A percentile compares a stretch with the other conserved stretches of the same genome.
phyloP scores from a whole-genome alignment of 2,329 filamentous ascomycete genomes.

The Monosporascus sp. region DNA sequence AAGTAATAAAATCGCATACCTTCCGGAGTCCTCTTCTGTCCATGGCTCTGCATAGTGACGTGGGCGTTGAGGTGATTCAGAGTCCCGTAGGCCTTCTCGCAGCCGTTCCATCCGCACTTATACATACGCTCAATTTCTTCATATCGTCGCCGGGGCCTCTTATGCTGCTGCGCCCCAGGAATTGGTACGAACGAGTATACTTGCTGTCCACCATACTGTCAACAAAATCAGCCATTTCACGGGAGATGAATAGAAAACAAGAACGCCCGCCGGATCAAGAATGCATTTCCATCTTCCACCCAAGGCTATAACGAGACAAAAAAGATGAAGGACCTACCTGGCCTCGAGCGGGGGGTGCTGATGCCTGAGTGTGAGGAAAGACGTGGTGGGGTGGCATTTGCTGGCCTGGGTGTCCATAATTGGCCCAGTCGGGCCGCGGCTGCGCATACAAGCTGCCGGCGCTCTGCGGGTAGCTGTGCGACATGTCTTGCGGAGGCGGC shows the following conservation, averaged over 20 bases:
- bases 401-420: conserved; percentile 52
- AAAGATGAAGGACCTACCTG: conserved; percentile 46
- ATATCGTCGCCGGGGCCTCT: conserved; percentile 85
- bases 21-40: conserved; percentile 91
- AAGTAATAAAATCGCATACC: conserved; percentile 53
- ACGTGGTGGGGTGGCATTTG: conserved; percentile 49
- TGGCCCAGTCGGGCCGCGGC: conserved; percentile 69
- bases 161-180: conserved; percentile 93
- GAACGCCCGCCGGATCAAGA: neutral
- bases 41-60: conserved; percentile 98
- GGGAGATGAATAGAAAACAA: conserved; percentile 12
- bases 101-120: conserved; percentile 97
- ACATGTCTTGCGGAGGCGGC: conserved; percentile 78
- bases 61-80: conserved; percentile 97
- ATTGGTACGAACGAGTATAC: conserved; percentile 98
- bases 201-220: conserved; percentile 44
- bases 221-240: conserved; percentile 28
- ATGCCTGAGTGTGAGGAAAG: conserved; percentile 51
- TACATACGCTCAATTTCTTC: conserved; percentile 99
- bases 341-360: conserved; percentile 49
- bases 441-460: conserved; percentile 61
- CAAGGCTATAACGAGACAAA: conserved; percentile 3
- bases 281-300: conserved; percentile 10
- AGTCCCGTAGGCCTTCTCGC: conserved; percentile 97
- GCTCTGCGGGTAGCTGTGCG: conserved; percentile 66